These are phyloP conservation scores for Quercus engelmannii DNA, from an alignment of 306 rosid genomes.

Conservation along the genomic window DNA sequence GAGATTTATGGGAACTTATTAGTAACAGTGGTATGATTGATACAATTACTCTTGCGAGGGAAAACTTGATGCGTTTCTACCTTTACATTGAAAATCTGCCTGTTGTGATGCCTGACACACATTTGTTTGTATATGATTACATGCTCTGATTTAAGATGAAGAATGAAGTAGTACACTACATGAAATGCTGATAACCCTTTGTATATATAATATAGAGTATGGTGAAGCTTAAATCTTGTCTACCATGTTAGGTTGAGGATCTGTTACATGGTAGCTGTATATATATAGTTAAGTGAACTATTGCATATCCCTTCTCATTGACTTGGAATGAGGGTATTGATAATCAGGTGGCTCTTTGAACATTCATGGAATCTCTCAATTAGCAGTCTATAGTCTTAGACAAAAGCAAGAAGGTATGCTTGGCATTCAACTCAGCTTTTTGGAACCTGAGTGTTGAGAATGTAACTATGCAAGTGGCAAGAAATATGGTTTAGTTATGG, in stretches of 20 bases:
- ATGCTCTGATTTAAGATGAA: conserved; percentile 44
- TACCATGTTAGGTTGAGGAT: conserved; percentile 18
- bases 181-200: conserved; percentile 3
- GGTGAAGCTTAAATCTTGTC: not conserved
- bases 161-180: conserved; percentile 2
- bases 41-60: conserved; percentile 44
- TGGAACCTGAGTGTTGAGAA: conserved; percentile 31
- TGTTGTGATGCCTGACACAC: conserved; percentile 36
- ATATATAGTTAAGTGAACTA: conserved; percentile 20
- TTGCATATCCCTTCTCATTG: not conserved
- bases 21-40: conserved; percentile 51
- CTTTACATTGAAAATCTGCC: conserved; percentile 55
- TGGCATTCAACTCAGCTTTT: conserved; percentile 35
- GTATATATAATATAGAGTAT: conserved; percentile 1
- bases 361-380: not conserved
- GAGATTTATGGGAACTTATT: conserved; percentile 67
- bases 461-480: conserved; percentile 32
- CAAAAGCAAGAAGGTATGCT: conserved; percentile 5
- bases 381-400: not conserved
- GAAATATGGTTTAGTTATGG: not conserved
- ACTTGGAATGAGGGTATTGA: not conserved
- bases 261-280: conserved; percentile 21
- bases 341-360: conserved; percentile 7
- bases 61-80: conserved; percentile 53
- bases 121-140: conserved; percentile 40